A percentile compares a stretch with the other conserved stretches of the same genome.
Evolutionary conservation across 495 filamentous ascomycete genomes (phyloP).

Genomic region (Penicillium lagena): DNA sequence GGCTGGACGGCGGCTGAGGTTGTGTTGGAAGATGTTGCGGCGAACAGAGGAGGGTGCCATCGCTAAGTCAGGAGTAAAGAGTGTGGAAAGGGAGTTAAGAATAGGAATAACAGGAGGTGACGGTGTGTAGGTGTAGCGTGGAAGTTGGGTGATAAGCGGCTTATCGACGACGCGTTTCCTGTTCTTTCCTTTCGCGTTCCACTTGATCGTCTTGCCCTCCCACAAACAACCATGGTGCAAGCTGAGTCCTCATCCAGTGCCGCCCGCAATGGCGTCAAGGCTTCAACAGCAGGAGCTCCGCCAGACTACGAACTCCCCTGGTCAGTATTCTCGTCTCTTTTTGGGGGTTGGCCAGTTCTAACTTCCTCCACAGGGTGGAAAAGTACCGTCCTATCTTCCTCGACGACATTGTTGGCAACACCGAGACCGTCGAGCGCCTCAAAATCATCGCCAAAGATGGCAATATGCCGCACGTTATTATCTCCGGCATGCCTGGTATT

Average conservation of each 20-base stretch:
- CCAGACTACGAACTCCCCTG: constrained; percentile 86
- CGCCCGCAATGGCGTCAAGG: constrained; percentile 58
- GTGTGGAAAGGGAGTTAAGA: background rate
- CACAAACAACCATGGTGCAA: constrained; percentile 31
- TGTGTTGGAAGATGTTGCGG: constrained; percentile 69
- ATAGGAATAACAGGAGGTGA: background rate
- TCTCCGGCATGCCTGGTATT: constrained; percentile 98
- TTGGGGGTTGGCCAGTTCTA: constrained; percentile 10
- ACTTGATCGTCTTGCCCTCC: constrained; percentile 24
- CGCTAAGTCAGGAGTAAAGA: background rate
- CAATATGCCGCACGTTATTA: constrained; percentile 99
- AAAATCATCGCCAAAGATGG: constrained; percentile 99
- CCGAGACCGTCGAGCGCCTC: constrained; percentile 91
- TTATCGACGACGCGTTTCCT: constrained; percentile 4
- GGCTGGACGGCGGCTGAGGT: constrained; percentile 62
- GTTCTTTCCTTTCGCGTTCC: constrained; percentile 10
- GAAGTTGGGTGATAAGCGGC: constrained; percentile 8
- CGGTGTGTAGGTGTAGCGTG: background rate
- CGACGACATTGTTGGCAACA: constrained; percentile 96
- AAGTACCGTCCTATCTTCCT: constrained; percentile 94
- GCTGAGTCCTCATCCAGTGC: constrained; percentile 75
- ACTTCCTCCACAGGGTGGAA: constrained; percentile 67
- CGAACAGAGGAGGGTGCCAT: constrained; percentile 45
- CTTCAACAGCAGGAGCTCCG: constrained; percentile 53
- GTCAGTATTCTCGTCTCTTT: constrained; percentile 38